A percentile compares a stretch with the other conserved stretches of the same genome.
Conservation (phyloP, 352 stramenopile species). For the Globisporangium alternatum region DNA sequence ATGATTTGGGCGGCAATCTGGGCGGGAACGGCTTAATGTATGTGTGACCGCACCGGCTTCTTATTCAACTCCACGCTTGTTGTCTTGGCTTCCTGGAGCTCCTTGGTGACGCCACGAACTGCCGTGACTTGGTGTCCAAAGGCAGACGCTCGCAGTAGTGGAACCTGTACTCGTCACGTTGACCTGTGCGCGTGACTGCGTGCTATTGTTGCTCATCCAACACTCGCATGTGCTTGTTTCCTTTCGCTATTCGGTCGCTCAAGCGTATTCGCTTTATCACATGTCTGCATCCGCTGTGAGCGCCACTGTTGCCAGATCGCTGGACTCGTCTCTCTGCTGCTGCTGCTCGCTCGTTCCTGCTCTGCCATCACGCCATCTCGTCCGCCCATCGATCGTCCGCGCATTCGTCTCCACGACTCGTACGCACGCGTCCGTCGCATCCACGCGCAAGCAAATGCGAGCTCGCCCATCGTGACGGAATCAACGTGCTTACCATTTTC, state of each 20-base stretch:
- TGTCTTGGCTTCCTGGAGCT: no score
- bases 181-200: not conserved
- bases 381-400: not conserved
- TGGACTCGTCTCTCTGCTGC: not conserved
- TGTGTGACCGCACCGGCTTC: no score
- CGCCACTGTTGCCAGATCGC: not conserved
- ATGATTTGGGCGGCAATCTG: no score
- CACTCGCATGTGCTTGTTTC: not conserved
- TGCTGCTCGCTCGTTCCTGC: not conserved
- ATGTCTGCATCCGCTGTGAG: not conserved
- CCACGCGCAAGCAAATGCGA: not conserved
- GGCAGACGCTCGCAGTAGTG: no score
- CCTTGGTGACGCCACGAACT: no score
- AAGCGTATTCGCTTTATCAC: not conserved
- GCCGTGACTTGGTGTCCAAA: no score
- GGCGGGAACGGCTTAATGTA: no score
- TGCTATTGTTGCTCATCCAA: no score
- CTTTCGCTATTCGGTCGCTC: not conserved
- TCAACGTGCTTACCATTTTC: conserved; percentile 34
- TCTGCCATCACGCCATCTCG: not conserved
- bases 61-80: no score
- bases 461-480: not conserved
- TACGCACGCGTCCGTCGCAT: not conserved
- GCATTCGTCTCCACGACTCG: not conserved
- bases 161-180: not conserved